Evolutionary conservation across 1,139 yeast genomes (phyloP), one percentile per base, ranked within the genome.

Genomic region (Yamadazyma atlantica): DNA sequence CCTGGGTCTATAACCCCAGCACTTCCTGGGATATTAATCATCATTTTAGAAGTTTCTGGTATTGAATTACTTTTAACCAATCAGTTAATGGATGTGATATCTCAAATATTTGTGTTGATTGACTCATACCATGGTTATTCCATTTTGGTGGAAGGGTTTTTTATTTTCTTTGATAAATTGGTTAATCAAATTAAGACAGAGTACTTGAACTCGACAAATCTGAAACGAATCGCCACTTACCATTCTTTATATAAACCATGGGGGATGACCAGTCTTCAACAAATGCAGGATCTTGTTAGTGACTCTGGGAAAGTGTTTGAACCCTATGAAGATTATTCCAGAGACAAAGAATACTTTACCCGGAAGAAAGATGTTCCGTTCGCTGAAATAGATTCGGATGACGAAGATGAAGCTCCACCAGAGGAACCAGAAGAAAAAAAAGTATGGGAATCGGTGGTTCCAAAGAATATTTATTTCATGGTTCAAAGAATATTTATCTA

Each of bases 81-180:
- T 32, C 87, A 79, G 41, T 68, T 90, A 40, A 78, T 71, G 38
- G 97, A 90, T 57, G 68, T 90, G 1, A 64, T 90, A 7, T 75
- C 80, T 26, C 80, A 89, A 10, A 73, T 88, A 48, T 87, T 92
- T 57, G 79, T 82, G 9, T 63, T 89, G 24, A 68, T 92, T 35
- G 97, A 92, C 57, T 71, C 81, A 31, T 90, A 83, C 50, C 96
- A 90, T 61, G 95, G 94, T 0, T 90, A 92, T 56, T 65, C 80
- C 1, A 66, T 70, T 12, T 63, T 92, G 16, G 82, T 87, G 34
- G 82, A 82, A 42, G 89, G 89, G 0, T 82, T 88, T 42, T 86
- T 90, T 46, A 62, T 74, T 5, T 83, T 87, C 0, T 86, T 90
- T 50, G 76, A 75, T 34, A 82, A 84, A 13, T 60, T 90, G 2